These are phyloP conservation scores for Ambrosiella beaveri DNA, from an alignment of 2,329 filamentous ascomycete genomes.

Conservation along the genomic window DNA sequence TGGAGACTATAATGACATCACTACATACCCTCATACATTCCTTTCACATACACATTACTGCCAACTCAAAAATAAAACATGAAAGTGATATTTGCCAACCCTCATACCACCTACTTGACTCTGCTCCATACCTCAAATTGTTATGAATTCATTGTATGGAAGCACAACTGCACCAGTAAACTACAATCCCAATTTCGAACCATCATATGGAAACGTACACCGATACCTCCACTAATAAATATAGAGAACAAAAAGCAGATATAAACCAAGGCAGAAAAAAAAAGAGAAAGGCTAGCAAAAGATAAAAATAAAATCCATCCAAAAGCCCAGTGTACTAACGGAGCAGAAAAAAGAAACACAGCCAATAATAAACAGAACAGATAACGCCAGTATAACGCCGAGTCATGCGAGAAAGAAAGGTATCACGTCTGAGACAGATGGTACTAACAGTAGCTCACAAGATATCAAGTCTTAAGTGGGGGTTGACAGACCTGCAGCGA, in stretches of 20 bases:
- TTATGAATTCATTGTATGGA: too few relatives aligned
- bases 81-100: too few relatives aligned
- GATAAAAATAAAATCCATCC: constrained; percentile 1
- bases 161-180: too few relatives aligned
- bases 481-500: too few relatives aligned
- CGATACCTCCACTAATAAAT: background rate
- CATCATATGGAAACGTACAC: too few relatives aligned
- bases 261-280: background rate
- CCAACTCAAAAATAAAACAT: too few relatives aligned
- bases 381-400: constrained; percentile 11
- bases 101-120: too few relatives aligned
- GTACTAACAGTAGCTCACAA: background rate
- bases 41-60: too few relatives aligned
- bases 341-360: constrained; percentile 2
- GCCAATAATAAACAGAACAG: constrained; percentile 2
- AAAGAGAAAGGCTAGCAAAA: background rate
- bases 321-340: background rate
- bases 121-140: too few relatives aligned
- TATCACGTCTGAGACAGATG: background rate
- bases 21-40: too few relatives aligned
- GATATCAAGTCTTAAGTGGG: background rate
- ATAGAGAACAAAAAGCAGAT: background rate
- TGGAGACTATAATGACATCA: too few relatives aligned
- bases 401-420: constrained; percentile 7
- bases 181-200: too few relatives aligned